Base-by-base conservation (phyloP, 768 basidiomycete genomes). In the Stropharia rugosoannulata region DNA sequence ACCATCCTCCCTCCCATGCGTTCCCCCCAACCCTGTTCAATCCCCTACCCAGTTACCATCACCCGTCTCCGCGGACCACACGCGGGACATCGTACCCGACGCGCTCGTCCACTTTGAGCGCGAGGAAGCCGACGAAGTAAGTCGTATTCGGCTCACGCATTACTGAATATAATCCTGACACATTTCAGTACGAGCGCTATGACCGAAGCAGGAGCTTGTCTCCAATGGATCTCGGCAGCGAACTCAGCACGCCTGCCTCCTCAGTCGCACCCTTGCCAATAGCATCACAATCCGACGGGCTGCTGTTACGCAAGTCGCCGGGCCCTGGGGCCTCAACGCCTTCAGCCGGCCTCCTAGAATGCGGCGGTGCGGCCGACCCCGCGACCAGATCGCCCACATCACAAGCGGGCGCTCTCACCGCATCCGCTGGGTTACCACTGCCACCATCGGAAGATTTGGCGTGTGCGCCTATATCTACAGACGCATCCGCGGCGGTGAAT, bases 141-240 rank as follows among this genome's bases (percentile, higher is more conserved):
- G 68, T 42, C 19, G n/a, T 15, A 15, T 22, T 43, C 49, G 3
- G 40, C 36, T 22, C 22, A n/a, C 15, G 4, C 9, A 37, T 51
- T 11, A 22, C 25, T 16, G 36, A 10, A 36, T 18, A 40, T 27
- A 15, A 38, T 37, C 29, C 48, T 58, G 19, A 58, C 40, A 2
- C 42, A 27, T 46, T 51, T 4, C 46, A 60, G 65, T 56, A 54
- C 47, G 57, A 54, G 46, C 69, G 67, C 50, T 68, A 54, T 49
- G 75, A 78, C 15, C 71, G 45, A 42, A 48, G 43, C 37, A 45
- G 81, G 54, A 86, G 80, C 67, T 70, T 82, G 44, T 82, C 83
- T 46, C 83, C 82, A 0, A 85, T 84, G 83, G 86, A 85, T 52
- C 73, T 86, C 41, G 83, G 80, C 59, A 82, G 82, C 6, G 65